A percentile compares a stretch with the other conserved stretches of the same genome.
Conservation (phyloP, 495 filamentous ascomycete species). For the Penicillium bialowiezense region DNA sequence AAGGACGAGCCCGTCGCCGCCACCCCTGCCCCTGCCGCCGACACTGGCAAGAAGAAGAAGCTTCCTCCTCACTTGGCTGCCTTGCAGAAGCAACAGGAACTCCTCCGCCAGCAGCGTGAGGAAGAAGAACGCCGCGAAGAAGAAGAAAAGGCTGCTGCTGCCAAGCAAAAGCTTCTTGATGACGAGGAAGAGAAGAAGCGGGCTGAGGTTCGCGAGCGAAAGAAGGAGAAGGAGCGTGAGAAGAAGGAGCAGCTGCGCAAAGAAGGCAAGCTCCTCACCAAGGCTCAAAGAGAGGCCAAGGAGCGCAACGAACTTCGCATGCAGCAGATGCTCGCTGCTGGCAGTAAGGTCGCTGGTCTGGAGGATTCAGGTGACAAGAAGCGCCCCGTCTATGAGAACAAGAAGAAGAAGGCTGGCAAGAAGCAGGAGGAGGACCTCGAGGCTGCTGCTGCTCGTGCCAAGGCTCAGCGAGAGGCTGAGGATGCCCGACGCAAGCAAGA, state of each 20-base stretch:
- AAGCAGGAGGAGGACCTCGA: slow-evolving; percentile 74
- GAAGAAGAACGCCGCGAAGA: slow-evolving; percentile 64
- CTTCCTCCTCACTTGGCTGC: slow-evolving; percentile 75
- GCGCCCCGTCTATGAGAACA: slow-evolving; percentile 70
- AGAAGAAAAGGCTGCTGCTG: slow-evolving; percentile 71
- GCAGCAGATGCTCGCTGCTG: slow-evolving; percentile 90
- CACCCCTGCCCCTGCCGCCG: slow-evolving; percentile 46
- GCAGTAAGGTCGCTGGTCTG: slow-evolving; percentile 73
- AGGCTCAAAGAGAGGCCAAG: slow-evolving; percentile 87
- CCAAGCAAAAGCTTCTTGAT: slow-evolving; percentile 63
- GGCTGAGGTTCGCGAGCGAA: slow-evolving; percentile 71
- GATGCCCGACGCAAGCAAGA: slow-evolving; percentile 64
- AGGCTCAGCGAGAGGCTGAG: slow-evolving; percentile 61
- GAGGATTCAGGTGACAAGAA: slow-evolving; percentile 63
- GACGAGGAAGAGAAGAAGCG: slow-evolving; percentile 73
- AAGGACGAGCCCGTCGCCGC: slow-evolving; percentile 34
- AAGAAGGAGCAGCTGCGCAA: slow-evolving; percentile 93
- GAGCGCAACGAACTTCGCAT: slow-evolving; percentile 79
- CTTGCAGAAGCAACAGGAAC: slow-evolving; percentile 91
- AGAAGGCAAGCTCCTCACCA: slow-evolving; percentile 92
- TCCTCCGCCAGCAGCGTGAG: slow-evolving; percentile 68
- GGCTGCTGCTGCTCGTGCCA: slow-evolving; percentile 57
- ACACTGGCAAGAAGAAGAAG: slow-evolving; percentile 80
- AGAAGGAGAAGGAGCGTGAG: slow-evolving; percentile 95
- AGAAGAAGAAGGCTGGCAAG: slow-evolving; percentile 72